Conservation (phyloP, 2,329 filamentous ascomycete species). For the Ophiostoma ips region DNA sequence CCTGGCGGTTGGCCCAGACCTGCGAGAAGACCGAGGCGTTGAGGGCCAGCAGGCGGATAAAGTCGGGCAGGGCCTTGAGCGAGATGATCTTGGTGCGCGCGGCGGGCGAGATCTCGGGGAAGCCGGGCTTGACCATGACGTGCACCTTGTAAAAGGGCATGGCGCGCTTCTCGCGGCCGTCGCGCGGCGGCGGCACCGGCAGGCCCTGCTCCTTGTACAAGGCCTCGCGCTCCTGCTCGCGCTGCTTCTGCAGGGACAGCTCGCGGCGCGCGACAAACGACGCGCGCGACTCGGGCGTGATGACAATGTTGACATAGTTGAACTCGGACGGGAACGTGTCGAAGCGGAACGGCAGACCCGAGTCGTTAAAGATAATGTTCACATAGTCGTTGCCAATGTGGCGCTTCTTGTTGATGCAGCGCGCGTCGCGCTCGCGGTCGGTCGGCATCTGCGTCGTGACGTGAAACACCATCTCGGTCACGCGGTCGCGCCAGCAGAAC, state of each 20-base stretch:
- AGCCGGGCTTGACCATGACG: slow-evolving; percentile 74
- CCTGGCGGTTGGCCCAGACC: slow-evolving; percentile 70
- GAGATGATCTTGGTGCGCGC: slow-evolving; percentile 82
- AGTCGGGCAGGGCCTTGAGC: slow-evolving; percentile 64
- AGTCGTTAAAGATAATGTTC: slow-evolving; percentile 97
- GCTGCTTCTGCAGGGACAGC: slow-evolving; percentile 17
- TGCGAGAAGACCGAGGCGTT: slow-evolving; percentile 88
- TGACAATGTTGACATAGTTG: slow-evolving; percentile 94
- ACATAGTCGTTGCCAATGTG: slow-evolving; percentile 98
- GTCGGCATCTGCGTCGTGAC: slow-evolving; percentile 97
- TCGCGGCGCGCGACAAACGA: slow-evolving; percentile 56
- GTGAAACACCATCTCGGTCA: slow-evolving; percentile 92
- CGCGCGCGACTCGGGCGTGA: slow-evolving; percentile 70
- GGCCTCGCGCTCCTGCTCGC: slow-evolving; percentile 11
- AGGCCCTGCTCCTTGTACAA: neutral
- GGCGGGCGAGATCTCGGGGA: slow-evolving; percentile 83
- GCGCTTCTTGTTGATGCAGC: slow-evolving; percentile 72
- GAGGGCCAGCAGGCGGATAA: slow-evolving; percentile 77
- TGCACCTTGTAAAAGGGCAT: slow-evolving; percentile 71
- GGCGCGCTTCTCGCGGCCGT: neutral
- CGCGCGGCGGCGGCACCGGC: neutral
- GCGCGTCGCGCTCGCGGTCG: slow-evolving; percentile 58
- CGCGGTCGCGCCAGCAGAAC: slow-evolving; percentile 86
- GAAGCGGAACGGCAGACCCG: slow-evolving; percentile 75
- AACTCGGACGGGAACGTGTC: slow-evolving; percentile 90